Conservation (phyloP, 352 stramenopile genomes). For the Lagenidium giganteum region DNA sequence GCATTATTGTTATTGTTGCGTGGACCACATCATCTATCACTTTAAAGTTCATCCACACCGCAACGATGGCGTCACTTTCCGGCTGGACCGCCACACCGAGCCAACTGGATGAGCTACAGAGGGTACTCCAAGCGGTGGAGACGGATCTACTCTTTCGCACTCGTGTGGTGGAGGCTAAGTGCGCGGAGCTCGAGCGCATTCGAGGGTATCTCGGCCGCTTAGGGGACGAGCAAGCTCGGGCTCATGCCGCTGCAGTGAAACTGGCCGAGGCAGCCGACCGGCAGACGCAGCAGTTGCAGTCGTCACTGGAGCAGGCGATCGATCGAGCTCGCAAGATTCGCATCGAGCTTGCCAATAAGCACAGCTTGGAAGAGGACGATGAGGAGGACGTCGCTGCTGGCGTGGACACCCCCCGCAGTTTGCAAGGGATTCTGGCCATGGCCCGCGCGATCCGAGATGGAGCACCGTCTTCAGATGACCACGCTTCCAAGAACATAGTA, state of each 20-base stretch:
- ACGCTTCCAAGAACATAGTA: too few relatives aligned
- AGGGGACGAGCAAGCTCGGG: neutral
- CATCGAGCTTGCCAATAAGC: conserved; percentile 5
- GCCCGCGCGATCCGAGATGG: conserved; percentile 15
- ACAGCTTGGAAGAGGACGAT: neutral
- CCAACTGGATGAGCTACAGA: too few relatives aligned
- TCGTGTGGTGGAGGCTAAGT: conserved; percentile 24
- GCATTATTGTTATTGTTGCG: too few relatives aligned
- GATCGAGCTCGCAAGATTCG: conserved; percentile 27
- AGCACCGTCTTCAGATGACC: conserved; percentile 49
- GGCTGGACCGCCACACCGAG: too few relatives aligned
- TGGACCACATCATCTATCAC: too few relatives aligned
- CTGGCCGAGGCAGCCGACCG: conserved; percentile 7
- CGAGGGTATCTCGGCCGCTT: conserved; percentile 18
- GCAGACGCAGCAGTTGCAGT: conserved; percentile 27
- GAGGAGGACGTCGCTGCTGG: neutral
- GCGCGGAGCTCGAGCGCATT: conserved; percentile 27
- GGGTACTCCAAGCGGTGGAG: conserved; percentile 13
- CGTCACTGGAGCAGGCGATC: conserved; percentile 42
- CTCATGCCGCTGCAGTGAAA: conserved; percentile 2
- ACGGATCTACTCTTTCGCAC: conserved; percentile 35
- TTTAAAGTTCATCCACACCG: too few relatives aligned
- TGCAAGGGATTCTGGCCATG: conserved; percentile 9
- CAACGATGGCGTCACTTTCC: conserved; percentile 8
- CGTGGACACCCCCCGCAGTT: neutral